These are phyloP conservation scores for Kwoniella dendrophila DNA, from an alignment of 768 basidiomycete genomes.

Conservation along the genomic window DNA sequence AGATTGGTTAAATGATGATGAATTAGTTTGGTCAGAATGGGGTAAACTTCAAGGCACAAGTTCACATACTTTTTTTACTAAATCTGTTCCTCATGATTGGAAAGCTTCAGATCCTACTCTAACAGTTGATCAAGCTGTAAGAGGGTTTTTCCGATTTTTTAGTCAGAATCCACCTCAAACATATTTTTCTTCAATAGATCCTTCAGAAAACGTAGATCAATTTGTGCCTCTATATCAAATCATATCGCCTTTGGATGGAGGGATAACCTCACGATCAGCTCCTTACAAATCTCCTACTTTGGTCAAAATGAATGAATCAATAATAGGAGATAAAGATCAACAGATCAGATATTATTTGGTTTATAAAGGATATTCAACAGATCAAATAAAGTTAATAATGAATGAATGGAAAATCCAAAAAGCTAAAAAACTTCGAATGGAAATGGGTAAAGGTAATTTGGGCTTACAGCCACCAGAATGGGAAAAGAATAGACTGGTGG, in stretches of 20 bases:
- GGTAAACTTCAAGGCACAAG: not conserved
- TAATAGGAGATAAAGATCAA: not conserved
- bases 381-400: not conserved
- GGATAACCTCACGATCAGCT: not conserved
- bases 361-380: not conserved
- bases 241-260: conserved; percentile 4
- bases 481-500: not conserved
- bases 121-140: not conserved
- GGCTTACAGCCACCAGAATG: not conserved
- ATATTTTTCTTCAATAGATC: not conserved
- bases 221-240: not conserved
- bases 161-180: not conserved
- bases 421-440: not conserved
- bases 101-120: not conserved
- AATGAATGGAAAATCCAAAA: not conserved
- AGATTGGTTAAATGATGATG: not conserved
- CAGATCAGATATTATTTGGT: not conserved
- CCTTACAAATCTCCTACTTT: not conserved
- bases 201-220: not conserved
- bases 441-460: not conserved
- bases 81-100: not conserved
- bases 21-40: conserved; percentile 5
- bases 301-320: no score
- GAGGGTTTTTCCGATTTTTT: conserved; percentile 4
- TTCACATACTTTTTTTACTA: not conserved